These are phyloP conservation scores for Suillus cothurnatus DNA, from an alignment of 768 basidiomycete species.

Conservation along the genomic window DNA sequence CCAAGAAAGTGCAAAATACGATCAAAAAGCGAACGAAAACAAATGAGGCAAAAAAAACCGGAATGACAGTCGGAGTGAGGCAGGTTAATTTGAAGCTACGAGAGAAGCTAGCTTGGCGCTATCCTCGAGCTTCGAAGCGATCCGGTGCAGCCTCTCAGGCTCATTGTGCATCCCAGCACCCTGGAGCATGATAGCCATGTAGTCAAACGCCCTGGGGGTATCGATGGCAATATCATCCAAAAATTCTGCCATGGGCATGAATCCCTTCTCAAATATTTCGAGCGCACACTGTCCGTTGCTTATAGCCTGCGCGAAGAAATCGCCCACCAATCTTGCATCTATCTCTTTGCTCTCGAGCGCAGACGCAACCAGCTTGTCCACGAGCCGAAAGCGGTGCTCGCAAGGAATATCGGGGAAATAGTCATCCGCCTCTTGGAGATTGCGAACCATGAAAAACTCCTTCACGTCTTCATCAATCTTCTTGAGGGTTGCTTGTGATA, in stretches of 20 bases:
- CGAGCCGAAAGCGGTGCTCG: slow-evolving; percentile 61
- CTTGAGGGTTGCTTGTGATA: slow-evolving; percentile 68
- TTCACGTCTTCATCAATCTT: slow-evolving; percentile 82
- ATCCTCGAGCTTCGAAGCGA: slow-evolving; percentile 64
- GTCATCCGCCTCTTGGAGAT: slow-evolving; percentile 82
- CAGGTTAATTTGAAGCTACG: slow-evolving; percentile 30
- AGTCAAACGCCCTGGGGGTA: slow-evolving; percentile 80
- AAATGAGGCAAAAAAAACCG: slow-evolving; percentile 2
- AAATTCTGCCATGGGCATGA: slow-evolving; percentile 66
- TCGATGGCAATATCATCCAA: slow-evolving; percentile 91
- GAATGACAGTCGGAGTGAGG: slow-evolving; percentile 8
- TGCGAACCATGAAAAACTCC: slow-evolving; percentile 86
- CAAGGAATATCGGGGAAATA: slow-evolving; percentile 80
- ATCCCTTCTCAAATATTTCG: slow-evolving; percentile 73
- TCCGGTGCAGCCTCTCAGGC: slow-evolving; percentile 54
- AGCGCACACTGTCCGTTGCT: slow-evolving; percentile 61
- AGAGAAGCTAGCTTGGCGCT: slow-evolving; percentile 58
- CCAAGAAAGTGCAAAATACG: slow-evolving; percentile 23
- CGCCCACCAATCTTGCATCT: slow-evolving; percentile 76
- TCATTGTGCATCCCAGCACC: slow-evolving; percentile 62
- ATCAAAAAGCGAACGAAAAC: slow-evolving; percentile 26
- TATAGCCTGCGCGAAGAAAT: slow-evolving; percentile 67
- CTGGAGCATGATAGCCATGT: slow-evolving; percentile 75
- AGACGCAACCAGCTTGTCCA: slow-evolving; percentile 72
- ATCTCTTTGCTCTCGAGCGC: slow-evolving; percentile 83